These are phyloP conservation scores for Obelidium mucronatum DNA, from an alignment of 192 early-diverging fungal species.

Conservation along the genomic window DNA sequence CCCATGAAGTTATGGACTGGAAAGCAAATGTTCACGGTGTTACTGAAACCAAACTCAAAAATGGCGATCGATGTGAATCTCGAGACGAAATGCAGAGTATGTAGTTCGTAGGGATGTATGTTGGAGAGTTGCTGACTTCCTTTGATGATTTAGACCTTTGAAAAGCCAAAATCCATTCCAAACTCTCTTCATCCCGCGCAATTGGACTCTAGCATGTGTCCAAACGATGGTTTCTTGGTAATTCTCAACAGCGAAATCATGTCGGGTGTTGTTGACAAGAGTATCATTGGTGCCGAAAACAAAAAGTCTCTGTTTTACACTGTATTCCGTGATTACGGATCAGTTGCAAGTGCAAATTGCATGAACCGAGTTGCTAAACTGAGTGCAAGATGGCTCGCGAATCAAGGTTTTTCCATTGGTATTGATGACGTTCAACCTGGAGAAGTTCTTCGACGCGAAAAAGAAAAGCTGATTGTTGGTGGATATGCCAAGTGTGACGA, in stretches of 20 bases:
- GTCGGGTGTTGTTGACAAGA: slow-evolving; percentile 94
- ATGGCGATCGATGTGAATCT: slow-evolving; percentile 81
- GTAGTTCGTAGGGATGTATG: slow-evolving; percentile 19
- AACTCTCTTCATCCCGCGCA: slow-evolving; percentile 26
- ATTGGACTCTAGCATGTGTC: slow-evolving; percentile 68
- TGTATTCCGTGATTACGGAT: slow-evolving; percentile 91
- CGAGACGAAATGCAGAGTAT: slow-evolving; percentile 78
- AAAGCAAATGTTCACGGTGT: slow-evolving; percentile 91
- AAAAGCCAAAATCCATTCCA: slow-evolving; percentile 39
- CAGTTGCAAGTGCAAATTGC: slow-evolving; percentile 80
- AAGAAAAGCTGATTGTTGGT: slow-evolving; percentile 77
- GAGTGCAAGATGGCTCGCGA: slow-evolving; percentile 89
- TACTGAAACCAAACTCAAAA: slow-evolving; percentile 84
- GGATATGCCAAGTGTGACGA: slow-evolving; percentile 90
- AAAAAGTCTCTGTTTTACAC: slow-evolving; percentile 95
- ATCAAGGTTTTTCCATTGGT: slow-evolving; percentile 97
- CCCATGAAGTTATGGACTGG: slow-evolving; percentile 94
- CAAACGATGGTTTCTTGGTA: slow-evolving; percentile 88
- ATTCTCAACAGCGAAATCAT: slow-evolving; percentile 95
- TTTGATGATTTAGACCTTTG: slow-evolving; percentile 39
- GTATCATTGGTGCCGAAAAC: slow-evolving; percentile 95
- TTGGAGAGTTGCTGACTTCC: not conserved
- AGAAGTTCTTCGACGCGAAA: slow-evolving; percentile 73
- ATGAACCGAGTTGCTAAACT: slow-evolving; percentile 96
- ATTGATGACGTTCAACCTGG: slow-evolving; percentile 97